Evolutionary conservation across 768 basidiomycete species (phyloP).

Genomic region (Ramaria sp.): DNA sequence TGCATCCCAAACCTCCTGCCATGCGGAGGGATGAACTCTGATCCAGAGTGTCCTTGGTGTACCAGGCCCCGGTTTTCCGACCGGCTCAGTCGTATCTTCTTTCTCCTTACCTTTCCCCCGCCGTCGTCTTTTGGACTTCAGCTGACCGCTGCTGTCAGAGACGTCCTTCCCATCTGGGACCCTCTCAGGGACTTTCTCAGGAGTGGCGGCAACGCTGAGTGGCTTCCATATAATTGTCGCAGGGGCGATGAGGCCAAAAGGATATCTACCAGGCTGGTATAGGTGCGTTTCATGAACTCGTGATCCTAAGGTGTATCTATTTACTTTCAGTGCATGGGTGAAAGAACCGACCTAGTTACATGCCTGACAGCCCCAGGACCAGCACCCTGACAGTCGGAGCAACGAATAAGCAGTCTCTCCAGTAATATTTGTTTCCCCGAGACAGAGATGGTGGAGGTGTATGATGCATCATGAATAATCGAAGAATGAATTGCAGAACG

Average conservation of each 20-base stretch:
- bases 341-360: constrained; percentile 1
- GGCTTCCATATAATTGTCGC: constrained; percentile 68
- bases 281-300: constrained; percentile 56
- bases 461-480: constrained; percentile 87
- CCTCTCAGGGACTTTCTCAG: too few relatives aligned
- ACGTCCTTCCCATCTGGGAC: not conserved
- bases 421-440: constrained; percentile 51
- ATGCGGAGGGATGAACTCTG: constrained; percentile 66
- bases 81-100: not conserved
- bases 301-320: constrained; percentile 56
- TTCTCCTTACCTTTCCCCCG: constrained; percentile 19
- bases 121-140: constrained; percentile 15
- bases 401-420: constrained; percentile 36
- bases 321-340: not conserved
- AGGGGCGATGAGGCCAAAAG: constrained; percentile 61
- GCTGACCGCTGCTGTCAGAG: not conserved
- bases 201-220: not conserved
- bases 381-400: constrained; percentile 55
- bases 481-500: constrained; percentile 77
- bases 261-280: constrained; percentile 56
- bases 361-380: constrained; percentile 56
- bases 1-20: constrained; percentile 41
- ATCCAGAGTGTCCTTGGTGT: constrained; percentile 53
- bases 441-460: constrained; percentile 67
- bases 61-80: constrained; percentile 19